Base-by-base conservation (phyloP, 148 eudicot species). In the Fagopyrum tataricum region DNA sequence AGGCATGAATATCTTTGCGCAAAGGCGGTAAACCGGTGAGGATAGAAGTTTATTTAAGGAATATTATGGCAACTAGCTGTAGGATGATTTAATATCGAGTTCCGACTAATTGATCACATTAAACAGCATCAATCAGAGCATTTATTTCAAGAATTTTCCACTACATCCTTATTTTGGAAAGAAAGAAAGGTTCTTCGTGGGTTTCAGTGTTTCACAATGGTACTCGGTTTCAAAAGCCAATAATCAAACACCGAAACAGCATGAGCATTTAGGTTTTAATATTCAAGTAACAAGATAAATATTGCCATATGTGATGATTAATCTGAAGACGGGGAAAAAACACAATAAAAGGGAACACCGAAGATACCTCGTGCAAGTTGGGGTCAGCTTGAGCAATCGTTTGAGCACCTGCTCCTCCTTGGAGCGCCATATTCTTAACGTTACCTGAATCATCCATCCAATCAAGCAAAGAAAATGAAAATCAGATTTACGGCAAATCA, bases 281-380 rank as follows among this genome's bases (percentile, higher is more conserved):
- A 64, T 15, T 23, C 40, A 61, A 14, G 26, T 26, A 24, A 3
- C 64, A 61, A 61, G 40, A 61, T 59, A 55, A 6, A 5, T 6
- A 52, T 13, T 52, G 18, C 20, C 20, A 15, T 15, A 55, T 55
- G 21, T 24, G 26, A 5, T 23, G 26, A 9, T 18, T 24, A 43
- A 11, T 13, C 67, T 61, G 41, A 42, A 44, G 18, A 11, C 46
- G 3, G 10, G 12, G 42, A 26, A 43, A 20, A 4, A 59, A 43
- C 41, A 23, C 51, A 4, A 68, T n/a, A 17, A 66, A 31, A 7
- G n/a, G 20, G 59, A n/a, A 6, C 1, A 23, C 44, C 1, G 8
- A 51, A 56, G 61, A 56, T 80, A 84, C 91, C 87, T 83, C 80
- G 15, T 73, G 67, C 44, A 79, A 77, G 73, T 84, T 87, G 71